Percentiles rank a stretch among this genome's conserved stretches.
Conservation (phyloP, 371 early-diverging fungal species). For the Mortierella sp. region DNA sequence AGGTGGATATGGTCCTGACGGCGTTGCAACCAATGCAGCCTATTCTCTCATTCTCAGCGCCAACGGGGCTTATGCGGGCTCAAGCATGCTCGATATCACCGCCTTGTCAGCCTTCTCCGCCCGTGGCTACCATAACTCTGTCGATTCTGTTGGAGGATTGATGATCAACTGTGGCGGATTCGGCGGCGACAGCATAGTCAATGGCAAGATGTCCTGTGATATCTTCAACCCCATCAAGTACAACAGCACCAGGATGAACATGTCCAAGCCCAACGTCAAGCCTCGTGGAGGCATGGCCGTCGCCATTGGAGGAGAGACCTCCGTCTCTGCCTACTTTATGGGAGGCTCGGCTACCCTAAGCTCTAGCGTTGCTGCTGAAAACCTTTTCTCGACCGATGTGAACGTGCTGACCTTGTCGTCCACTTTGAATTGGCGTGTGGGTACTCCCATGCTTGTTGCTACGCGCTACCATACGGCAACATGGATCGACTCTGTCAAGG, state of each 20-base stretch:
- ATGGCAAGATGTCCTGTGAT: conserved; percentile 24
- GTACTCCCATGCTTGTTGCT: not conserved
- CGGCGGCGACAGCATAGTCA: not conserved
- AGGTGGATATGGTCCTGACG: conserved; percentile 24
- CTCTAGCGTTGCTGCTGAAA: not conserved
- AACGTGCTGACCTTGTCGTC: not conserved
- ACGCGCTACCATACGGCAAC: conserved; percentile 40
- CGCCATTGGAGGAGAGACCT: not conserved
- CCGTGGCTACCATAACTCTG: conserved; percentile 24
- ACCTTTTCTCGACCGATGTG: not conserved
- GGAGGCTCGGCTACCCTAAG: conserved; percentile 25
- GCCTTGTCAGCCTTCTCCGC: conserved; percentile 20
- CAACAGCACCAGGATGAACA: conserved; percentile 7
- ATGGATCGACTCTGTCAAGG: conserved; percentile 23
- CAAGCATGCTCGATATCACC: conserved; percentile 27
- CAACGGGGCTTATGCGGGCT: not conserved
- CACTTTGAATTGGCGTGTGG: conserved; percentile 5
- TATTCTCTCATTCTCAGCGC: conserved; percentile 31
- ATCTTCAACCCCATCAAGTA: conserved; percentile 27
- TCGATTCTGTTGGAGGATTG: not conserved
- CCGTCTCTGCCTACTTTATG: conserved; percentile 9
- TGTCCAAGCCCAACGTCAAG: not conserved
- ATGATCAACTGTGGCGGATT: conserved; percentile 41
- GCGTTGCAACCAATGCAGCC: conserved; percentile 16
- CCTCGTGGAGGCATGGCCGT: conserved; percentile 43